phyloP scores from a whole-genome alignment of 345 rosid genomes.

The Pistacia atlantica region DNA sequence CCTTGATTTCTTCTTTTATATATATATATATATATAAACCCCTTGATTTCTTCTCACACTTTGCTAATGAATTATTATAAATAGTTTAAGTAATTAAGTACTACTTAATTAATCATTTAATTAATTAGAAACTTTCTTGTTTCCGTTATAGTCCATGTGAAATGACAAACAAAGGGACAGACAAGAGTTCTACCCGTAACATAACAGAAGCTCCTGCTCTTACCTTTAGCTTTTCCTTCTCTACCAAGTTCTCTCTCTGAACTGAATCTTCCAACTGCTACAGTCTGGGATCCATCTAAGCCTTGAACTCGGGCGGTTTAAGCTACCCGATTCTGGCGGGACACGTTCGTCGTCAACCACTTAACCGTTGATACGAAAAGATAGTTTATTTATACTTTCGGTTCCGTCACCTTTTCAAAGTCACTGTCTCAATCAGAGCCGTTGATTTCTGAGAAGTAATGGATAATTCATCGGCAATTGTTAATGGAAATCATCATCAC shows the following conservation, averaged over 20 bases:
- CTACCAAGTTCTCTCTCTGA: no score
- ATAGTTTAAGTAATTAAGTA: no score
- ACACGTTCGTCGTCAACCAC: slow-evolving; percentile 4
- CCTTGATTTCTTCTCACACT: no score
- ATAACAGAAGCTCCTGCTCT: not conserved
- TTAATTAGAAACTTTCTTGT: not conserved
- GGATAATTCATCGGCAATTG: slow-evolving; percentile 17
- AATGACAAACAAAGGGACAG: not conserved
- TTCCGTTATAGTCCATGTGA: slow-evolving; percentile 5
- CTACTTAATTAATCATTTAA: no score
- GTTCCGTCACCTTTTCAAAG: not conserved
- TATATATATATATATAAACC: no score
- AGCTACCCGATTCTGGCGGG: slow-evolving; percentile 16
- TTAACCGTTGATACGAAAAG: not conserved
- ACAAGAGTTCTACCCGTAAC: not conserved
- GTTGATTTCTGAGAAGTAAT: slow-evolving; percentile 17
- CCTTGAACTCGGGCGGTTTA: not conserved
- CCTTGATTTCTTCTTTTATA: no score
- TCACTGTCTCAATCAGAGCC: slow-evolving; percentile 9
- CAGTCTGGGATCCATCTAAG: not conserved
- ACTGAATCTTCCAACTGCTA: not conserved
- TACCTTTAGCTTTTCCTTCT: not conserved
- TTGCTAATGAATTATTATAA: no score
- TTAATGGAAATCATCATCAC: slow-evolving; percentile 31
- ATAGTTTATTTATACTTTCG: no score